Base-by-base conservation (phyloP, 2,329 filamentous ascomycete species). In the Westerdykella ornata region DNA sequence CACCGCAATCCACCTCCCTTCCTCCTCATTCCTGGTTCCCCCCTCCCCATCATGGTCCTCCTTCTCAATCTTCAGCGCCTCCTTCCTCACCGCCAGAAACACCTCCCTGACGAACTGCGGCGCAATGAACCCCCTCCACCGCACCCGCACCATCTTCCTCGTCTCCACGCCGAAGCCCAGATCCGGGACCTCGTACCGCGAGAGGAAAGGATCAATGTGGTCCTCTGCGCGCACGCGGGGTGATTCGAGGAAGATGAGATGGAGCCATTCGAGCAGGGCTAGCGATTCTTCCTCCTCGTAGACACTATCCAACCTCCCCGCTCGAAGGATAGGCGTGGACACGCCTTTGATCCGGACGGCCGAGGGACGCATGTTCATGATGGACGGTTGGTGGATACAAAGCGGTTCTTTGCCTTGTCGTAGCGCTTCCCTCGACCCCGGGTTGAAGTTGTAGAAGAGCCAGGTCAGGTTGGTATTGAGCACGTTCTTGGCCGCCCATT, bases 401-500 rank as follows among this genome's bases (percentile, higher is more conserved):
- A 65, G 46, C 2, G 53, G 51, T 39, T 62, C 61, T 7, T 41
- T 49, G 0, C 53, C 54, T 13, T 56, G 53, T 0, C 26, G 15
- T 17, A 60, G 45, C 22, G 52, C 62, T 62, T 56, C 46, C 6
- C 22, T 37, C 0, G 42, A 49, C 5, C 44, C 43, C 5, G 52
- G 48, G 42, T 52, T 54, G 38, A 81, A 62, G 53, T 88, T 83
- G 56, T 75, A 82, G 54, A 92, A 89, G 0, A 97, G 68, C 88
- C 90, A 96, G 1, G 78, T 78, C 16, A 82, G 56, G 1, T 82
- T 78, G 34, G 73, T 67, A 37, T 75, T 78, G 16, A 96, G 71
- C 16, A 87, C 86, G 48, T 88, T 86, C 53, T 83, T 82, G 62
- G 82, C 88, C 12, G 88, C 87, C 72, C 85, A 85, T 5, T 82